Evolutionary conservation across 768 basidiomycete genomes (phyloP).

Genomic region (Mycena venus): DNA sequence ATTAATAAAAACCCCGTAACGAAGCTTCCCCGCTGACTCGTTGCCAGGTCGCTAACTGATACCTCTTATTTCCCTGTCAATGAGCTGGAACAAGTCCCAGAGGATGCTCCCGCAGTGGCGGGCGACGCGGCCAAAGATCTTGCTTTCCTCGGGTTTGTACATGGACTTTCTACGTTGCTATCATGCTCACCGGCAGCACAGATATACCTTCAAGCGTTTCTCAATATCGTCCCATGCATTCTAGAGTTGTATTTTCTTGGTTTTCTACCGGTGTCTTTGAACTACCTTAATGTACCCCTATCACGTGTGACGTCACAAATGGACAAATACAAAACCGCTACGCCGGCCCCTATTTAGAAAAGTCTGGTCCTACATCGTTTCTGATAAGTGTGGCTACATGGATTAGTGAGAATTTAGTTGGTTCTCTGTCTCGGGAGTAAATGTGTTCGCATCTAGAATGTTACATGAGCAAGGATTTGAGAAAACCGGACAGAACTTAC

Average conservation of each 20-base stretch:
- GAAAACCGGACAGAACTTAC: slow-evolving; percentile 60
- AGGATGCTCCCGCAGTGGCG: slow-evolving; percentile 56
- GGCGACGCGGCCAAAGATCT: slow-evolving; percentile 65
- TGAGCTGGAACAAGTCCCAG: slow-evolving; percentile 84
- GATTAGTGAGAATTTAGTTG: slow-evolving; percentile 7
- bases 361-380: slow-evolving; percentile 1
- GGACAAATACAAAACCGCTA: slow-evolving; percentile 12
- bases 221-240: slow-evolving; percentile 71
- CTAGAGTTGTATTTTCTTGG: slow-evolving; percentile 35
- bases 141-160: slow-evolving; percentile 73
- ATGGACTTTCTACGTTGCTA: background rate
- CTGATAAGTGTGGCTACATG: slow-evolving; percentile 3
- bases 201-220: slow-evolving; percentile 88
- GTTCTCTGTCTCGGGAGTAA: slow-evolving; percentile 28
- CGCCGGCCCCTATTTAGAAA: slow-evolving; percentile 18
- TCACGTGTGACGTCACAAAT: background rate
- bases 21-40: background rate
- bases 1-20: no score
- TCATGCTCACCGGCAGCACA: slow-evolving; percentile 40
- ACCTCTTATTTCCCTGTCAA: slow-evolving; percentile 99
- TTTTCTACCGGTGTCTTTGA: background rate
- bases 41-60: slow-evolving; percentile 83
- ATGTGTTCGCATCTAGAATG: slow-evolving; percentile 29
- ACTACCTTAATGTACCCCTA: background rate
- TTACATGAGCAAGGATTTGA: background rate